A percentile compares a stretch with the other conserved stretches of the same genome.
Evolutionary conservation across 768 basidiomycete species (phyloP).

Genomic region (Leccinum ochraceum): DNA sequence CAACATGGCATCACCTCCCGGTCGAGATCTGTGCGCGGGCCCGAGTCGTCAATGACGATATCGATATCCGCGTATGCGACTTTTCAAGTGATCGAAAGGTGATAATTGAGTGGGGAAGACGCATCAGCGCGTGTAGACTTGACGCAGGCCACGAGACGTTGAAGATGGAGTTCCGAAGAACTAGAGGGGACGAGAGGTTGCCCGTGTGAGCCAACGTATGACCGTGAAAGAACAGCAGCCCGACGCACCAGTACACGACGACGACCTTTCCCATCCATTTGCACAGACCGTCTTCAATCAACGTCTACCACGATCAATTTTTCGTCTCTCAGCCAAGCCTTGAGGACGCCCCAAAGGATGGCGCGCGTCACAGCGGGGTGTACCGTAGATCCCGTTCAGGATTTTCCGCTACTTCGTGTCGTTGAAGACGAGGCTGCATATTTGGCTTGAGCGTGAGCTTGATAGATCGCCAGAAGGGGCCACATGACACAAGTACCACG

Average conservation of each 20-base stretch:
- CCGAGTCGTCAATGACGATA: slow-evolving; percentile 86
- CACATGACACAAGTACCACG: slow-evolving; percentile 53
- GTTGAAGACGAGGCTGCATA: slow-evolving; percentile 73
- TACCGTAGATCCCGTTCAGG: slow-evolving; percentile 72
- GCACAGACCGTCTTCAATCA: slow-evolving; percentile 89
- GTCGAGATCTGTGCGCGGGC: slow-evolving; percentile 66
- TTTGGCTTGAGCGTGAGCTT: not conserved
- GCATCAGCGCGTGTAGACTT: slow-evolving; percentile 66
- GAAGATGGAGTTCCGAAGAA: slow-evolving; percentile 79
- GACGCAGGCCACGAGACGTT: slow-evolving; percentile 80
- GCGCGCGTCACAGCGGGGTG: slow-evolving; percentile 86
- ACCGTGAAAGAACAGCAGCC: slow-evolving; percentile 4
- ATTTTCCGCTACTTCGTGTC: slow-evolving; percentile 68
- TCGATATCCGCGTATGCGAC: slow-evolving; percentile 68
- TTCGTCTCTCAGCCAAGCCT: slow-evolving; percentile 75
- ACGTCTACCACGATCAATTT: slow-evolving; percentile 85
- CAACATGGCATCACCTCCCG: slow-evolving; percentile 41
- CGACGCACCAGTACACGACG: slow-evolving; percentile 87
- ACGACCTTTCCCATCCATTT: slow-evolving; percentile 80
- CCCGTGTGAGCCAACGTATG: not conserved
- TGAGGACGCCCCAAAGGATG: slow-evolving; percentile 68
- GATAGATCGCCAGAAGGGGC: slow-evolving; percentile 15
- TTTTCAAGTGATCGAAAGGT: slow-evolving; percentile 79
- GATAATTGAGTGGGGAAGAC: slow-evolving; percentile 71
- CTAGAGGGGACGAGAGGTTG: slow-evolving; percentile 39